Evolutionary conservation across 345 rosid species (phyloP), one percentile per base, ranked within the genome.

Genomic region (Lepidium aucheri): DNA sequence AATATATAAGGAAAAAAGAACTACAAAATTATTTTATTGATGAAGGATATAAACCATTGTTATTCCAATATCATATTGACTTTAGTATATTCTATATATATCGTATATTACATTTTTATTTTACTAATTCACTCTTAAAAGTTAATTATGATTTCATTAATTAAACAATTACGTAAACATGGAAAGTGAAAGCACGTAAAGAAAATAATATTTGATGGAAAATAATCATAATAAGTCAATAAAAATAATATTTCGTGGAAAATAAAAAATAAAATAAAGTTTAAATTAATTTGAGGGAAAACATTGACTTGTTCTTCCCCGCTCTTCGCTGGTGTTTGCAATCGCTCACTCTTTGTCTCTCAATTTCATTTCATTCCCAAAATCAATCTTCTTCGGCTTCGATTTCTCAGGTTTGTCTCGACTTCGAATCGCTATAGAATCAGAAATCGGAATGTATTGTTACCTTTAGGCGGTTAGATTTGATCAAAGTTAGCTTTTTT

Each of bases 291-390:
- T 6, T 24, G 14, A 53, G 68, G 68, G 68, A 16, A 15, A 43
- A 53, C 5, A 15, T 61, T 70, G 68, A 70, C 74, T 24, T 60
- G 12, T 40, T 70, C 68, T 60, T 60, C 52, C 74, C 59, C 61
- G 53, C 74, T 60, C 67, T 52, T 9, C 67, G 44, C 35, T 58
- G 40, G 40, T 41, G 16, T 24, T 68, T 30, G 65, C 52, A 15
- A 20, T 43, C 39, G 7, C 16, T 16, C 14, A 54, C 41, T 60
- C 64, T 30, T 14, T 14, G 24, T 40, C 58, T 39, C 65, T n/a
- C 55, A 24, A 54, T 6, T 33, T 24, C 42, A 8, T 57, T 26
- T 42, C 34, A 53, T 9, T 26, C 30, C 4, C 20, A n/a, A 16
- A 59, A 15, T 4, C 3, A 56, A 15, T 38, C 58, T 68, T 67